Percentiles rank a stretch among this genome's conserved stretches.
phyloP scores from a whole-genome alignment of 495 filamentous ascomycete genomes.

The Penicillium flavigenum region DNA sequence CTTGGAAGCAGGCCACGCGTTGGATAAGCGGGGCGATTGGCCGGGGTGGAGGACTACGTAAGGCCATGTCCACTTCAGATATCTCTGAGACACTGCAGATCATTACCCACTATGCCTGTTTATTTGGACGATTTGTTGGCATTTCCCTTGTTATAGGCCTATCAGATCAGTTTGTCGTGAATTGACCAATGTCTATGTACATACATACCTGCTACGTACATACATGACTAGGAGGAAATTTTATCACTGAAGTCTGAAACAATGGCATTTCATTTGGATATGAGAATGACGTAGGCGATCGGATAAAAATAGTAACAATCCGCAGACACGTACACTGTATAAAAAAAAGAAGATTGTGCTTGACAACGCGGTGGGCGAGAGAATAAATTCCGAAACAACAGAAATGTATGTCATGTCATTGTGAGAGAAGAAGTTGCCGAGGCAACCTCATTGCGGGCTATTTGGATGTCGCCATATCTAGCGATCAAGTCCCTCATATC shows the following conservation, averaged over 20 bases:
- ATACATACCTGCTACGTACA: too few species aligned
- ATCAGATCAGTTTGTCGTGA: too few species aligned
- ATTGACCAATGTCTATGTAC: too few species aligned
- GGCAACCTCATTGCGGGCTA: neutral
- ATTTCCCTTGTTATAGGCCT: neutral
- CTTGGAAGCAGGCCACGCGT: conserved; percentile 10
- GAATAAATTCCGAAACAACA: neutral
- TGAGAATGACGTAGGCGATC: neutral
- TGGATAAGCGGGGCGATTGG: conserved; percentile 8
- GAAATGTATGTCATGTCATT: too few species aligned
- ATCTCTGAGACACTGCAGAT: neutral
- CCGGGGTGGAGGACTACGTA: neutral
- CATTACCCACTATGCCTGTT: neutral
- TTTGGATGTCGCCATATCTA: neutral
- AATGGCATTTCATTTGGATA: neutral
- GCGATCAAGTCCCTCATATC: neutral
- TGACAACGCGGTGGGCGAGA: neutral
- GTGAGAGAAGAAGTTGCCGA: neutral
- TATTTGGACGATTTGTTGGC: neutral
- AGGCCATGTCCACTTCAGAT: neutral
- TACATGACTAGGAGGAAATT: neutral
- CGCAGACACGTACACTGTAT: neutral
- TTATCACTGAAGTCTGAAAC: neutral
- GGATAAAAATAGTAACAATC: neutral
- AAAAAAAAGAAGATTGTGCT: neutral